A percentile compares a stretch with the other conserved stretches of the same genome.
Conservation (phyloP, 805 yeast genomes). For the Candida silvicultrix region DNA sequence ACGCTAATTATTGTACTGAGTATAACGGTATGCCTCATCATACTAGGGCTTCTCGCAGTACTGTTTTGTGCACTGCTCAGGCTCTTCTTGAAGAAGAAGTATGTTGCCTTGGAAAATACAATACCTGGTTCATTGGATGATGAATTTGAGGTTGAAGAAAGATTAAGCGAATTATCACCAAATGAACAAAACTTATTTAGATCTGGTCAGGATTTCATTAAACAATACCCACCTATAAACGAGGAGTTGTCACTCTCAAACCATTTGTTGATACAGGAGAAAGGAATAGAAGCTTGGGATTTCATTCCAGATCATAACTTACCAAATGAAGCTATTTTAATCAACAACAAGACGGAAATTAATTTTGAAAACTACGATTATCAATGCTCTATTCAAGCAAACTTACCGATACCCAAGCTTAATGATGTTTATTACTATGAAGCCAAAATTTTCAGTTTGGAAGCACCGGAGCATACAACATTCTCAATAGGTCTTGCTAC, state of each 20-base stretch:
- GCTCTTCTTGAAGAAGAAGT: background rate
- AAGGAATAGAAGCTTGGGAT: slow-evolving; percentile 82
- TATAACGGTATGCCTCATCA: background rate
- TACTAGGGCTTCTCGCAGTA: background rate
- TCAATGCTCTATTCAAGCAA: slow-evolving; percentile 32
- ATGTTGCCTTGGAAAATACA: slow-evolving; percentile 20
- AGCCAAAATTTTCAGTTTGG: slow-evolving; percentile 44
- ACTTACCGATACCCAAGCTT: slow-evolving; percentile 37
- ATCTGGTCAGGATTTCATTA: slow-evolving; percentile 34
- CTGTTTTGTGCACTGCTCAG: background rate
- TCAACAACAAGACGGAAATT: slow-evolving; percentile 36
- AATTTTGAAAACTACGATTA: slow-evolving; percentile 26
- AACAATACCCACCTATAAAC: slow-evolving; percentile 15
- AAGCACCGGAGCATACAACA: slow-evolving; percentile 35
- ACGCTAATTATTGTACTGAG: background rate
- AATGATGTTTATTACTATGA: slow-evolving; percentile 72
- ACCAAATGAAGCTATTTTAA: slow-evolving; percentile 43
- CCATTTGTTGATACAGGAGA: slow-evolving; percentile 54
- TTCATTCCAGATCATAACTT: slow-evolving; percentile 41
- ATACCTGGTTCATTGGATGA: slow-evolving; percentile 56
- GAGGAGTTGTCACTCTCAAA: slow-evolving; percentile 23
- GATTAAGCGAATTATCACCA: slow-evolving; percentile 39
- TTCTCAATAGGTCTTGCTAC: slow-evolving; percentile 65
- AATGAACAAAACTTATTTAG: slow-evolving; percentile 47
- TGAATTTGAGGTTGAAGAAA: slow-evolving; percentile 40